These are phyloP conservation scores for Fusarium sp. DNA, from an alignment of 2,329 filamentous ascomycete genomes.

Conservation along the genomic window DNA sequence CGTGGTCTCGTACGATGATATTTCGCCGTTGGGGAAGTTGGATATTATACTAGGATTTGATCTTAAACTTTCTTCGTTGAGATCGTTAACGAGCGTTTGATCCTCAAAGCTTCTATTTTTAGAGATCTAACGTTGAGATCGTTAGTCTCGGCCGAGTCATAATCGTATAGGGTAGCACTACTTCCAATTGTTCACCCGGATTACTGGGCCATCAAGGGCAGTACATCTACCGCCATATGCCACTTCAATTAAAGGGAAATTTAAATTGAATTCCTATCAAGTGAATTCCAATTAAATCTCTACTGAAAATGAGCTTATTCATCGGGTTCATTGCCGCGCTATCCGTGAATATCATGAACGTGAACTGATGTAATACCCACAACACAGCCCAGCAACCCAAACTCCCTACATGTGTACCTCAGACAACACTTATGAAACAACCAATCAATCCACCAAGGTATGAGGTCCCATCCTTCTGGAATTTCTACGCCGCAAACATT, in stretches of 20 bases:
- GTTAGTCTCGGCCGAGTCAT: not conserved
- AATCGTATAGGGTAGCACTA: not conserved
- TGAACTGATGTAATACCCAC: too few relatives aligned
- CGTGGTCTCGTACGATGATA: too few relatives aligned
- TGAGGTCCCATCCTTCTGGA: not conserved
- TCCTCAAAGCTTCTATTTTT: not conserved
- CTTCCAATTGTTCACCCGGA: not conserved
- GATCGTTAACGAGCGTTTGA: not conserved
- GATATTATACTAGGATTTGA: too few relatives aligned
- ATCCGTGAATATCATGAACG: not conserved
- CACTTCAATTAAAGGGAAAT: not conserved
- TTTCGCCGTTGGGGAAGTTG: too few relatives aligned
- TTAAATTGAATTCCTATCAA: not conserved
- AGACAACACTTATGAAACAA: not conserved
- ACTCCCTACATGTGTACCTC: too few relatives aligned
- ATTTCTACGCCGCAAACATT: not conserved
- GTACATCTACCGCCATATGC: too few relatives aligned
- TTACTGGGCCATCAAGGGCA: not conserved
- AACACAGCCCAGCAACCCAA: not conserved
- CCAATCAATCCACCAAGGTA: not conserved
- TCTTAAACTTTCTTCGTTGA: not conserved
- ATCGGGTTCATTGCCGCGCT: too few relatives aligned
- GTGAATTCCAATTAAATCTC: too few relatives aligned
- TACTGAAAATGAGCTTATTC: not conserved
- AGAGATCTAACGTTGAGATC: not conserved